Evolutionary conservation across 2,329 filamentous ascomycete genomes (phyloP), one percentile per base, ranked within the genome.

Genomic region (Colletotrichum spaethianum): DNA sequence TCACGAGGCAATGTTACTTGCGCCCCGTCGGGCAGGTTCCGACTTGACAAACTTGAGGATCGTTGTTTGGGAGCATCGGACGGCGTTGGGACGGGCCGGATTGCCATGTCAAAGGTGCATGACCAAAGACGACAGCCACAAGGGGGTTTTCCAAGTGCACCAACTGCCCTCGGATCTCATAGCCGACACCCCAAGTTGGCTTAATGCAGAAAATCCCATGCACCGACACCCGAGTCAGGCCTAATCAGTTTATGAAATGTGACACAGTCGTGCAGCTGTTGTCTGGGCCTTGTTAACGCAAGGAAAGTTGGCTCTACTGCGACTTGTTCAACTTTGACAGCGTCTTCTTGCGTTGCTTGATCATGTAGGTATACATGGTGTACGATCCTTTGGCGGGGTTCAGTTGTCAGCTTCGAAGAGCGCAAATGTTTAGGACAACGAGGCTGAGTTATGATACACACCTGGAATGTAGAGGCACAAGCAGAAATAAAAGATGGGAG

Each of bases 301-400:
- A 36, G 3, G 0, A 12, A 46, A 44, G 7, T 16, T 18, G 3
- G 18, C 14, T 9, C 14, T 55, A 68, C 20, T 46, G 50, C 4
- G 23, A 18, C 12, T 72, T 72, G 14, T 16, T 16, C 40, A 8
- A 44, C 59, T 87, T 89, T 59, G 90, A 89, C 84, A 94, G 85
- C 57, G 95, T 90, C 88, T 94, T 97, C 76, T 90, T 88, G 76
- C 96, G 88, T 87, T 98, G 96, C 74, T 88, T 87, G 87, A 98
- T 93, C 96, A 99, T 98, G 83, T 98, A 93, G 23, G 93, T 94
- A 80, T 96, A 98, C 70, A 98, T 84, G 67, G 96, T 89, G 78
- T 96, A 97, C 5, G 93, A 78, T 11, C 68, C 63, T 72, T 8
- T 16, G 9, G n/a, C 20, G 5, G 40, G 31, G 1, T 14, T 23